Base-by-base conservation (phyloP, 345 rosid genomes). In the Sisymbrium irio region DNA sequence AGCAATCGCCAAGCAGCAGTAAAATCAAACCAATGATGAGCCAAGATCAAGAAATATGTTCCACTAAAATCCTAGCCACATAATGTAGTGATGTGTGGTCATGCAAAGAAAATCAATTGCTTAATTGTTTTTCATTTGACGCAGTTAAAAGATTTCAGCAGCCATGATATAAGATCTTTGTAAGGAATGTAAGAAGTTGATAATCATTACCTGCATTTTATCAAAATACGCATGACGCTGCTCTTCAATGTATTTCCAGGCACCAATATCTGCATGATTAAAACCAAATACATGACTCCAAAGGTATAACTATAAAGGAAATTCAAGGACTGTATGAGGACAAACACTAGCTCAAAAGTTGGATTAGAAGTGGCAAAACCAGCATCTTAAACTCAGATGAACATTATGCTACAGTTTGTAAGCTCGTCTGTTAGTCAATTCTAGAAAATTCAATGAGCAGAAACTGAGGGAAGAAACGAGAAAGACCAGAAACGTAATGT, bases 181-280 rank as follows among this genome's bases (percentile, higher is more conserved):
- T 22, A 65, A 19, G 30, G 5, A 60, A 62, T 47, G 47, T 67
- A 76, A 60, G 2, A 19, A 0, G 1, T 45, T 46, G 8, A 9
- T 3, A 5, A 12, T 15, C 15, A 50, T 69, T 61, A 94, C 97
- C 97, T 94, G 97, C 97, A 94, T 91, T 83, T 81, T 85, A 84
- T 91, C 96, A 77, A 94, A 94, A 80, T 87, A 88, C 2, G 98
- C 97, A 83, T 88, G 97, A 37, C 96, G 83, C 60, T 91, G 89
- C 63, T 87, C 82, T 70, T 89, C 87, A 77, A 94, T 79, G 66
- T 84, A 82, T 78, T 89, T 82, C 97, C 96, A 94, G 69, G 97
- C 97, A 77, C 97, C 98, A 78, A 82, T 55, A 80, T 88, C 97
- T 94, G 82, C 83, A 87, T 55, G 0, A 41, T 27, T 19, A 7